Percentiles rank a stretch among this genome's conserved stretches.
These are phyloP conservation scores for Harringtonia aguacate DNA, from an alignment of 2,329 filamentous ascomycete species.

Conservation along the genomic window DNA sequence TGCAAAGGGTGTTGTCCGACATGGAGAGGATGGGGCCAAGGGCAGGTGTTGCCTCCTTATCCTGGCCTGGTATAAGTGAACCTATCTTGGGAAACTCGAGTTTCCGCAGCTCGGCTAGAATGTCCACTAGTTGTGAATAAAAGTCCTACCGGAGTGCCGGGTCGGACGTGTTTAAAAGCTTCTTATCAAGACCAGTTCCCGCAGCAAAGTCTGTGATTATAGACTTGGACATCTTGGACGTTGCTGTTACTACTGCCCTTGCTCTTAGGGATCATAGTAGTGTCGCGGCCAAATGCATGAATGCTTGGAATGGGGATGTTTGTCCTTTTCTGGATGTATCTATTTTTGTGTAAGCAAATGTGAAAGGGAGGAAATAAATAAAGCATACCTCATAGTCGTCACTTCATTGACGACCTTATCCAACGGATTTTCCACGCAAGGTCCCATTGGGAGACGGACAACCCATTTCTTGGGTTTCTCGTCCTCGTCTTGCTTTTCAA, in stretches of 20 bases:
- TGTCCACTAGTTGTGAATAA: slow-evolving; percentile 16
- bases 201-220: slow-evolving; percentile 13
- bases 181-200: slow-evolving; percentile 11
- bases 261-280: neutral
- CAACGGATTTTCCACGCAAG: slow-evolving; percentile 13
- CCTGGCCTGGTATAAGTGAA: slow-evolving; percentile 14
- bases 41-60: neutral
- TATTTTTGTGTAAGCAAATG: neutral
- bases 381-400: slow-evolving; percentile 13
- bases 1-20: slow-evolving; percentile 2
- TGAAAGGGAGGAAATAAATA: neutral
- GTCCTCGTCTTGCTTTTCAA: neutral
- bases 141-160: slow-evolving; percentile 1
- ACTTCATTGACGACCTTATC: slow-evolving; percentile 17
- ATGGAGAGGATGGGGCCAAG: slow-evolving; percentile 12
- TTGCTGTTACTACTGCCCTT: neutral
- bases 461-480: slow-evolving; percentile 11
- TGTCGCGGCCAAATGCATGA: slow-evolving; percentile 12
- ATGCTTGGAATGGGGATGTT: slow-evolving; percentile 14
- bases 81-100: slow-evolving; percentile 16
- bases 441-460: slow-evolving; percentile 16
- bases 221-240: slow-evolving; percentile 8
- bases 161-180: slow-evolving; percentile 1
- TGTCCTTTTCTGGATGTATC: slow-evolving; percentile 9
- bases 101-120: slow-evolving; percentile 13